Evolutionary conservation across 2,329 filamentous ascomycete genomes (phyloP).

Genomic region (Penicillium glabrum): DNA sequence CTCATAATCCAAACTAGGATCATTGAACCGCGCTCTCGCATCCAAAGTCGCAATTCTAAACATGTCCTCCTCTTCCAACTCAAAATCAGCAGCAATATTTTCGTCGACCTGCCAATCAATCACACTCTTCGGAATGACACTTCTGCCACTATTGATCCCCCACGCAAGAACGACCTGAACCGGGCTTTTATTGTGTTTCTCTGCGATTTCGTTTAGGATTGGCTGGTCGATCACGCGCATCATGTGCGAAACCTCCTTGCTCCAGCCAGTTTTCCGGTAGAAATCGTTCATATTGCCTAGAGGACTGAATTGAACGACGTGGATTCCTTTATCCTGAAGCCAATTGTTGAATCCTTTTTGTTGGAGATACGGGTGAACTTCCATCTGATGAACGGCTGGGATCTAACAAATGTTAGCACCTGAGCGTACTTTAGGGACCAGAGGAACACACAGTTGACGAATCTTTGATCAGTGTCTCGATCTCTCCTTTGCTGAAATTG

Average conservation of each 20-base stretch:
- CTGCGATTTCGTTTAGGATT: slow-evolving; percentile 15
- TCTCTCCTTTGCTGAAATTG: slow-evolving; percentile 41
- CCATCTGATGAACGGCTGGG: slow-evolving; percentile 24
- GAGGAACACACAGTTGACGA: not conserved
- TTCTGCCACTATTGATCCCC: slow-evolving; percentile 46
- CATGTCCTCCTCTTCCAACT: slow-evolving; percentile 55
- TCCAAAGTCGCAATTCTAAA: slow-evolving; percentile 48
- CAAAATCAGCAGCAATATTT: slow-evolving; percentile 49
- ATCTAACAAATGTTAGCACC: not conserved
- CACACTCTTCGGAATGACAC: slow-evolving; percentile 49
- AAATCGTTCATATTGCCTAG: slow-evolving; percentile 43
- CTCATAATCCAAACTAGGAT: slow-evolving; percentile 14
- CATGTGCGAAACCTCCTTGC: slow-evolving; percentile 31
- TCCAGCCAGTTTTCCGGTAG: slow-evolving; percentile 27
- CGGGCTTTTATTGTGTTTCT: slow-evolving; percentile 23
- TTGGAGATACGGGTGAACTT: slow-evolving; percentile 26
- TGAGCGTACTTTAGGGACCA: not conserved
- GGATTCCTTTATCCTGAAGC: slow-evolving; percentile 19
- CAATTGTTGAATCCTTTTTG: slow-evolving; percentile 17
- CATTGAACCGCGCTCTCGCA: slow-evolving; percentile 17
- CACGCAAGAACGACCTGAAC: slow-evolving; percentile 37
- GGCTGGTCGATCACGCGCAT: slow-evolving; percentile 18
- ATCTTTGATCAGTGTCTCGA: slow-evolving; percentile 32
- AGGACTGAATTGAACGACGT: slow-evolving; percentile 21
- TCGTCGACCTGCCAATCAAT: slow-evolving; percentile 28